Conservation (phyloP, 805 yeast genomes). For the Wickerhamomyces mucosus region DNA sequence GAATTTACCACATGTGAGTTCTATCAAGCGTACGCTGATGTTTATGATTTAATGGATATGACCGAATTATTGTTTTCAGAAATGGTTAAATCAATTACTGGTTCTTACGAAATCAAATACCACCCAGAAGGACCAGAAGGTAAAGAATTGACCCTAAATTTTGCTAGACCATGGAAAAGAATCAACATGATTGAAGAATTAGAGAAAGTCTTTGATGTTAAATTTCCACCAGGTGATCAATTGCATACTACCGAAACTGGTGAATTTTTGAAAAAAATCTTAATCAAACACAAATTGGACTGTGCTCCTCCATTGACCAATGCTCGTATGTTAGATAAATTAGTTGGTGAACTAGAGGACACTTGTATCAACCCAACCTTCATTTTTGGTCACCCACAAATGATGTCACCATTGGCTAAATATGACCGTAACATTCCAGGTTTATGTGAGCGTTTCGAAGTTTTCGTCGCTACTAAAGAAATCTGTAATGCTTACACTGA, state of each 20-base stretch:
- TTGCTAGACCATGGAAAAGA: slow-evolving; percentile 97
- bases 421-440: slow-evolving; percentile 89
- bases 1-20: slow-evolving; percentile 99
- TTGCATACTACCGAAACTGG: slow-evolving; percentile 92
- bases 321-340: slow-evolving; percentile 97
- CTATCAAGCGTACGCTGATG: slow-evolving; percentile 96
- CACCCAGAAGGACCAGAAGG: slow-evolving; percentile 94
- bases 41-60: slow-evolving; percentile 85
- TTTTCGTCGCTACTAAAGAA: slow-evolving; percentile 97
- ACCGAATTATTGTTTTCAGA: slow-evolving; percentile 91
- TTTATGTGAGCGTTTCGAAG: slow-evolving; percentile 96
- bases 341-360: slow-evolving; percentile 95
- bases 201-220: slow-evolving; percentile 77
- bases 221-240: slow-evolving; percentile 92
- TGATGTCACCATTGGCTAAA: slow-evolving; percentile 99
- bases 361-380: slow-evolving; percentile 93
- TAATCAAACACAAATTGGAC: slow-evolving; percentile 73
- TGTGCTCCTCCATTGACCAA: slow-evolving; percentile 90
- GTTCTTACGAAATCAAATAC: slow-evolving; percentile 74
- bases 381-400: slow-evolving; percentile 97
- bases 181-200: slow-evolving; percentile 94
- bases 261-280: slow-evolving; percentile 72
- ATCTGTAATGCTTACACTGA: slow-evolving; percentile 98
- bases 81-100: slow-evolving; percentile 94
- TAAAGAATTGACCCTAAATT: slow-evolving; percentile 69